Evolutionary conservation across 2,329 filamentous ascomycete genomes (phyloP).

Genomic region (Pyrenophora graminea): DNA sequence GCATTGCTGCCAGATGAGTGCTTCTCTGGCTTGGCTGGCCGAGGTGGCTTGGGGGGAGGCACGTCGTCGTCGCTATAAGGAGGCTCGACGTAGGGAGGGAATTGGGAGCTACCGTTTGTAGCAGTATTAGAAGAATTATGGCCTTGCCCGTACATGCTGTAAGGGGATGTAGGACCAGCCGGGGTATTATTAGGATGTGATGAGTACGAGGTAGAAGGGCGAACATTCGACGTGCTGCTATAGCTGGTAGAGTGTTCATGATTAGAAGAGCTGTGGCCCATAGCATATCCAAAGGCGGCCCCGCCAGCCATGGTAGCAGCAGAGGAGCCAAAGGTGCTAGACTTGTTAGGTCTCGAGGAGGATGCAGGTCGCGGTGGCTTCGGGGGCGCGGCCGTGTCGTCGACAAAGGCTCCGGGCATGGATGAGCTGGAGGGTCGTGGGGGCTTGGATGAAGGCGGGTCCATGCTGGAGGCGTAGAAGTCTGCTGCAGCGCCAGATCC

Average conservation of each 20-base stretch:
- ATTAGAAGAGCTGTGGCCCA: constrained; percentile 40
- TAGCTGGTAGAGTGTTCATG: constrained; percentile 33
- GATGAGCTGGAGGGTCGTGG: constrained; percentile 33
- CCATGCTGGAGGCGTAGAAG: constrained; percentile 52
- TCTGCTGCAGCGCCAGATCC: constrained; percentile 63
- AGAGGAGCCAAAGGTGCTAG: constrained; percentile 41
- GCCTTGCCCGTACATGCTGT: constrained; percentile 36
- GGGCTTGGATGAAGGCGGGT: constrained; percentile 40
- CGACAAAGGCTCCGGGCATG: constrained; percentile 45
- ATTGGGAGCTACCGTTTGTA: constrained; percentile 41
- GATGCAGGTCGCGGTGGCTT: constrained; percentile 38
- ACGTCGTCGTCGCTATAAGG: constrained; percentile 19
- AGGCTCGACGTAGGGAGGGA: constrained; percentile 35
- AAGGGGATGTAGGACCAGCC: constrained; percentile 13
- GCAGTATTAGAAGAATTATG: constrained; percentile 29
- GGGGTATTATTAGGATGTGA: constrained; percentile 29
- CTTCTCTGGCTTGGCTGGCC: constrained; percentile 49
- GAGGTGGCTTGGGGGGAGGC: constrained; percentile 41
- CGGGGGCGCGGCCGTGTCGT: constrained; percentile 35
- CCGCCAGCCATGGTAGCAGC: constrained; percentile 45
- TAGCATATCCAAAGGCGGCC: constrained; percentile 50
- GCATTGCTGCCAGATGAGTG: constrained; percentile 49
- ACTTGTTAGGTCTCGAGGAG: constrained; percentile 34
- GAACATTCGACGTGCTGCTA: constrained; percentile 26
- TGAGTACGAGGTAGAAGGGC: constrained; percentile 31